Percentiles rank a stretch among this genome's conserved stretches.
These are phyloP conservation scores for Phyllostachys edulis DNA, from an alignment of 176 grass and related monocot genomes.

Conservation along the genomic window DNA sequence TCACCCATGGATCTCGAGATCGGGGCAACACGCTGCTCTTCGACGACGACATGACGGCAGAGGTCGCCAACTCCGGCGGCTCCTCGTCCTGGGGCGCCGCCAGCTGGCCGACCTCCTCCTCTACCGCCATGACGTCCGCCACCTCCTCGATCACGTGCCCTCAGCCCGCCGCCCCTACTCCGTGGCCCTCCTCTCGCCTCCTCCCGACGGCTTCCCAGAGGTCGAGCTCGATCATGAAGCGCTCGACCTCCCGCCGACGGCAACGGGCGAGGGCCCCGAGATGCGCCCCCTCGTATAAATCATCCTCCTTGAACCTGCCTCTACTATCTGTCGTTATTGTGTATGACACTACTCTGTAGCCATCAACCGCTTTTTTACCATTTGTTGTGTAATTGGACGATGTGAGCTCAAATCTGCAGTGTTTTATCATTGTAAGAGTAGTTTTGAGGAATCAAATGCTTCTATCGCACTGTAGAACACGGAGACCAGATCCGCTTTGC, in stretches of 20 bases:
- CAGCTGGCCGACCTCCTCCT: no score
- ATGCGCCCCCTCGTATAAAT: slow-evolving; percentile 28
- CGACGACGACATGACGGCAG: no score
- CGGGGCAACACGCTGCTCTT: no score
- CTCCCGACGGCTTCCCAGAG: slow-evolving; percentile 42
- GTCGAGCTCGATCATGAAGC: slow-evolving; percentile 61
- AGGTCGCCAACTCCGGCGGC: no score
- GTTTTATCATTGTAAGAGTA: not conserved
- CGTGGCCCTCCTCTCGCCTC: slow-evolving; percentile 20
- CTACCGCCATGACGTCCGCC: no score
- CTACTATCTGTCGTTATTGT: not conserved
- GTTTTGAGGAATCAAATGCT: not conserved
- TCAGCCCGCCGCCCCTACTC: no score
- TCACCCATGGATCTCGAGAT: no score
- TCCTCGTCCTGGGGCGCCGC: no score
- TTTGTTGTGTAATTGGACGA: not conserved
- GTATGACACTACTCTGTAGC: not conserved
- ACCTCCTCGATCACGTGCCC: no score
- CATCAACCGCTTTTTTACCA: not conserved
- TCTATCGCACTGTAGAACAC: not conserved
- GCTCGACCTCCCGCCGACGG: no score
- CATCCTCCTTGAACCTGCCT: not conserved
- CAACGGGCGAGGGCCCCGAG: slow-evolving; percentile 45
- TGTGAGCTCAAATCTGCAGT: not conserved
- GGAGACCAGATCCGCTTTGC: not conserved